phyloP scores from a whole-genome alignment of 768 basidiomycete genomes.

The Naganishia onofrii region DNA sequence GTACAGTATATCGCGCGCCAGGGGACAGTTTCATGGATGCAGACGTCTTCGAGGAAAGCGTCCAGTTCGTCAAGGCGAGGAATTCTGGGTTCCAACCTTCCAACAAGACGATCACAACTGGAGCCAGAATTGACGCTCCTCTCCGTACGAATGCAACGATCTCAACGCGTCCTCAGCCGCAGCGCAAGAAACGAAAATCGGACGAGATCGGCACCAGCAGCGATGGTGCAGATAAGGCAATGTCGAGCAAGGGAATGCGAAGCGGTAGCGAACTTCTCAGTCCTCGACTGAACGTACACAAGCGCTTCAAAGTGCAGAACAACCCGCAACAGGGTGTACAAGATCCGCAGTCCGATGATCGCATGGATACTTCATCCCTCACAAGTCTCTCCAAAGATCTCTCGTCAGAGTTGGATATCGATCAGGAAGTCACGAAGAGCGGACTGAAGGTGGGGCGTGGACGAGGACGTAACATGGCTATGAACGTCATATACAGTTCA shows the following conservation, averaged over 20 bases:
- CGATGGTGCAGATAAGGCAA: not conserved
- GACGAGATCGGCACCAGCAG: not conserved
- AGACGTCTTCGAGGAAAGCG: slow-evolving; percentile 12
- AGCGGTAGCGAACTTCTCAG: not conserved
- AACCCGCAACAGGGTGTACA: not conserved
- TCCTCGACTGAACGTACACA: not conserved
- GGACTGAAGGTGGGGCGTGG: not conserved
- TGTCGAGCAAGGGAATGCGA: not conserved
- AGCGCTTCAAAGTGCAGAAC: slow-evolving; percentile 10
- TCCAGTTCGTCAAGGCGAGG: not conserved
- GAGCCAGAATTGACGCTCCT: not conserved
- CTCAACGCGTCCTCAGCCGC: slow-evolving; percentile 13
- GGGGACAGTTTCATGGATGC: not conserved
- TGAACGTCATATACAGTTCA: slow-evolving; percentile 9
- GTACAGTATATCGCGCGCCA: not conserved
- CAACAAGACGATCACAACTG: not conserved
- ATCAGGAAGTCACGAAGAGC: not conserved
- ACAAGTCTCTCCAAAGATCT: slow-evolving; percentile 11
- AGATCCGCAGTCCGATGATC: not conserved
- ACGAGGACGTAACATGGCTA: not conserved
- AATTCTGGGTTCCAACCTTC: not conserved
- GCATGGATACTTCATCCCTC: slow-evolving; percentile 14
- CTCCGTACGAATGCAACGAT: not conserved
- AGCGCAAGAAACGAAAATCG: slow-evolving; percentile 16
- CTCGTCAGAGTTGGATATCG: not conserved